These are phyloP conservation scores for Linderniella brevidens DNA, from an alignment of 257 asterid genomes.

Conservation along the genomic window DNA sequence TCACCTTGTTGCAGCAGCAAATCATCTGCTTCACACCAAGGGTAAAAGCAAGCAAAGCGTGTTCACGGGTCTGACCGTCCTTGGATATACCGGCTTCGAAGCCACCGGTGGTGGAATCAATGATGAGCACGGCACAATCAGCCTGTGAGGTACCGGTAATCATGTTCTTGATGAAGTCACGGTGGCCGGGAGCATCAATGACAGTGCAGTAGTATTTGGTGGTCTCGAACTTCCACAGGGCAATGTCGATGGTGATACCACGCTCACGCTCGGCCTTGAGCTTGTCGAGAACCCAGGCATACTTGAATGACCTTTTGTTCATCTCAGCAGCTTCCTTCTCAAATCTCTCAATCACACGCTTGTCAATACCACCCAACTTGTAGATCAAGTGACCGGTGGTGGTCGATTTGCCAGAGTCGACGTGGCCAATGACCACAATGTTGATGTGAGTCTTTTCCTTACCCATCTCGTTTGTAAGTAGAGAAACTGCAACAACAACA, in stretches of 20 bases:
- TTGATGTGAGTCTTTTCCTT: conserved; percentile 12
- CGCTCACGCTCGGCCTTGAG: conserved; percentile 71
- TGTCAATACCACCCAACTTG: conserved; percentile 12
- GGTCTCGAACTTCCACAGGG: conserved; percentile 66
- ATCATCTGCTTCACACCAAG: conserved; percentile 82
- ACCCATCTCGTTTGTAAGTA: conserved; percentile 3
- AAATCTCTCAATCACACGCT: conserved; percentile 26
- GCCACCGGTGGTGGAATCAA: conserved; percentile 79
- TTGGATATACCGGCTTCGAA: conserved; percentile 78
- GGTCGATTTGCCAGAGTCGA: conserved; percentile 13
- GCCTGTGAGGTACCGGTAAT: conserved; percentile 63
- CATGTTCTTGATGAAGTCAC: conserved; percentile 54
- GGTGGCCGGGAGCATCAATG: conserved; percentile 62
- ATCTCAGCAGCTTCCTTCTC: conserved; percentile 60
- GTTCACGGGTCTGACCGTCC: conserved; percentile 84
- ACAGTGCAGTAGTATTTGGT: conserved; percentile 63
- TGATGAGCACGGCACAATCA: conserved; percentile 61
- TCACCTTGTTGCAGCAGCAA: conserved; percentile 86
- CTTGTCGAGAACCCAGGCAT: conserved; percentile 66
- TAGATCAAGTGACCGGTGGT: conserved; percentile 21
- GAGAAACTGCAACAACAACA: neutral
- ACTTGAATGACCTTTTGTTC: conserved; percentile 63
- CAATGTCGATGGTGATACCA: conserved; percentile 57
- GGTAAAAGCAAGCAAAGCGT: conserved; percentile 67
- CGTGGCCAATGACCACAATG: conserved; percentile 14